These are phyloP conservation scores for Starmerella floris DNA, from an alignment of 805 yeast species.

Conservation along the genomic window DNA sequence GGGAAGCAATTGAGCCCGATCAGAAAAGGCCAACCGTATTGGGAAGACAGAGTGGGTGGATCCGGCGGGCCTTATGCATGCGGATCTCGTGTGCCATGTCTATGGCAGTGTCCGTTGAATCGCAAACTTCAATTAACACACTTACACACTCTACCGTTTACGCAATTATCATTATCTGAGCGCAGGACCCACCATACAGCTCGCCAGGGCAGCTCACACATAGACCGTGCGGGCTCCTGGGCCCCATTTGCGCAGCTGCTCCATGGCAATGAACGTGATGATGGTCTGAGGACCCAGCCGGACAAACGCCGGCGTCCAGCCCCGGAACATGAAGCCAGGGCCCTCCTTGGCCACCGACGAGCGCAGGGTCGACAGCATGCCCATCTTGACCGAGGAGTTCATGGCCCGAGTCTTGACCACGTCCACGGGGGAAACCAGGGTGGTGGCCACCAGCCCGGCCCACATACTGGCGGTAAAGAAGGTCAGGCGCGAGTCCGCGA, in stretches of 20 bases:
- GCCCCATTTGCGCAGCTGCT: constrained; percentile 28
- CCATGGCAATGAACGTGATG: constrained; percentile 31
- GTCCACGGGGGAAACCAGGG: constrained; percentile 86
- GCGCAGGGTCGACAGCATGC: constrained; percentile 38
- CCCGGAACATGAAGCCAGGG: constrained; percentile 67
- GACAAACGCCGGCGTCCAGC: constrained; percentile 80
- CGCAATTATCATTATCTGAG: too few species aligned
- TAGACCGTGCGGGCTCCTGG: constrained; percentile 9
- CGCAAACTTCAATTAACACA: too few species aligned
- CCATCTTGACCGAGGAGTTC: constrained; percentile 38
- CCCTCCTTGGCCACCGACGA: constrained; percentile 59
- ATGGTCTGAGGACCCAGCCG: constrained; percentile 62
- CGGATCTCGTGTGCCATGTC: too few species aligned
- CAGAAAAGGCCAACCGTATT: too few species aligned
- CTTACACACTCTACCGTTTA: too few species aligned
- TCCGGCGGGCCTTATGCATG: too few species aligned
- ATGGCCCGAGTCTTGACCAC: constrained; percentile 79
- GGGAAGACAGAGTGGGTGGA: too few species aligned
- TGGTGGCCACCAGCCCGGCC: constrained; percentile 82
- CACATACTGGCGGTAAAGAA: constrained; percentile 66
- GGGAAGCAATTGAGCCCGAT: too few species aligned
- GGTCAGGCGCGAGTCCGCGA: constrained; percentile 50
- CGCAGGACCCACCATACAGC: too few species aligned
- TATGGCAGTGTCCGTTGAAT: too few species aligned
- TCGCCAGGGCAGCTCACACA: too few species aligned